Percentiles rank a stretch among this genome's conserved stretches.
Conservation (phyloP, 148 eudicot species). For the Oxyria digyna region DNA sequence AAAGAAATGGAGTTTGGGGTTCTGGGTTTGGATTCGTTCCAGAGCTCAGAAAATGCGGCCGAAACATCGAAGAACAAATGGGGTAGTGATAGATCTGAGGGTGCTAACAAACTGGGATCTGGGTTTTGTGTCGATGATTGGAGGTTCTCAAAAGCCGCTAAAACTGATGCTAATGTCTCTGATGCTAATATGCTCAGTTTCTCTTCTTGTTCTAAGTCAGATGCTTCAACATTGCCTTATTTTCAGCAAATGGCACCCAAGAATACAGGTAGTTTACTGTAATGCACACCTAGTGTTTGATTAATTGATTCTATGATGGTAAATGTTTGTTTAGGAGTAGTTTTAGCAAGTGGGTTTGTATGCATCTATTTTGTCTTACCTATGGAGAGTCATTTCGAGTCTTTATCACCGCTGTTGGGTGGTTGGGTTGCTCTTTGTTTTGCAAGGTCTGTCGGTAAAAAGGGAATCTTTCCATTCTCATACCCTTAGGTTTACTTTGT, state of each 20-base stretch:
- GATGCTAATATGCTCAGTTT: slow-evolving; percentile 6
- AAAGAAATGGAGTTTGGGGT: background rate
- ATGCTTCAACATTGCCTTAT: background rate
- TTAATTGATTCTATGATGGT: background rate
- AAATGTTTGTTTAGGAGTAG: background rate
- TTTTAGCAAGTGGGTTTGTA: background rate
- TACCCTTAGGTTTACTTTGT: background rate
- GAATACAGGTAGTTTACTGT: background rate
- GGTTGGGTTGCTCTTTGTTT: slow-evolving; percentile 3
- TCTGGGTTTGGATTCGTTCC: slow-evolving; percentile 5
- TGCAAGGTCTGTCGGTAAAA: slow-evolving; percentile 3
- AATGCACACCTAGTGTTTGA: background rate
- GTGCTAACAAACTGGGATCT: slow-evolving; percentile 3
- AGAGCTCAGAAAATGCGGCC: background rate
- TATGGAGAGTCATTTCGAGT: background rate
- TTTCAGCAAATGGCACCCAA: background rate
- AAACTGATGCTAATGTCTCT: background rate
- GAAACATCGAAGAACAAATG: background rate
- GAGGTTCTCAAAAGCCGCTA: slow-evolving; percentile 2
- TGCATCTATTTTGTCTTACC: background rate
- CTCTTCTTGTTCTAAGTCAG: slow-evolving; percentile 3
- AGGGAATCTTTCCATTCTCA: slow-evolving; percentile 8
- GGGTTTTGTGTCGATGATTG: background rate
- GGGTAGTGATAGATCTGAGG: background rate
- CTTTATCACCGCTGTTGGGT: background rate